Evolutionary conservation across 2,329 filamentous ascomycete species (phyloP).

Genomic region (Fusarium subglutinans): DNA sequence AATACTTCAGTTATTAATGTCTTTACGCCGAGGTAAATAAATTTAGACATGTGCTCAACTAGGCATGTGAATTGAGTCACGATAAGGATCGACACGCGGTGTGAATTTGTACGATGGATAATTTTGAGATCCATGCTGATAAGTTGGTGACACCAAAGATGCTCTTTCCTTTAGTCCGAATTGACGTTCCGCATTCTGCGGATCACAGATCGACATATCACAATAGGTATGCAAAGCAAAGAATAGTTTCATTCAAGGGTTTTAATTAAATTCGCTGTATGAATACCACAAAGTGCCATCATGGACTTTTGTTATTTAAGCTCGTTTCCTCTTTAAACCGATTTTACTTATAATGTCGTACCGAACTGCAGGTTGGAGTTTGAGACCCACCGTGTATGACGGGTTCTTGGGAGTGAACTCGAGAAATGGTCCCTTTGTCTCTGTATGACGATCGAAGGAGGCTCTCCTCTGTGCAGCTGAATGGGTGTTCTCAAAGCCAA

Average conservation of each 20-base stretch:
- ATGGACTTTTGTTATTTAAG: neutral
- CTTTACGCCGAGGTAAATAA: neutral
- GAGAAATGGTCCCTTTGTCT: neutral
- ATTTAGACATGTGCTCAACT: neutral
- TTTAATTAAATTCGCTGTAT: neutral
- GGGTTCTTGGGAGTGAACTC: neutral
- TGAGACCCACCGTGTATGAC: neutral
- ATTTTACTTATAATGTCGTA: no score
- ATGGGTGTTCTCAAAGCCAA: no score
- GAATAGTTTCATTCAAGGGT: accelerated
- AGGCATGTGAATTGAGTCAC: neutral
- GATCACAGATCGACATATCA: accelerated
- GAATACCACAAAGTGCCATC: no score
- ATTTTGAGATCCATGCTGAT: neutral
- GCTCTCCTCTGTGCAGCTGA: neutral
- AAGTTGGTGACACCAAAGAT: neutral
- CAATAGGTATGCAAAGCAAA: accelerated
- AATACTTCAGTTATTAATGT: neutral
- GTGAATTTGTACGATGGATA: no score
- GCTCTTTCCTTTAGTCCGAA: no score
- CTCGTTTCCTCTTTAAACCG: neutral
- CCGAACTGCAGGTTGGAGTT: neutral
- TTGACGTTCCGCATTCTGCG: neutral
- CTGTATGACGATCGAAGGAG: no score
- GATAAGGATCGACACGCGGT: neutral